Evolutionary conservation across 306 rosid species (phyloP), one percentile per base, ranked within the genome.

Genomic region (Acmispon strigosus): DNA sequence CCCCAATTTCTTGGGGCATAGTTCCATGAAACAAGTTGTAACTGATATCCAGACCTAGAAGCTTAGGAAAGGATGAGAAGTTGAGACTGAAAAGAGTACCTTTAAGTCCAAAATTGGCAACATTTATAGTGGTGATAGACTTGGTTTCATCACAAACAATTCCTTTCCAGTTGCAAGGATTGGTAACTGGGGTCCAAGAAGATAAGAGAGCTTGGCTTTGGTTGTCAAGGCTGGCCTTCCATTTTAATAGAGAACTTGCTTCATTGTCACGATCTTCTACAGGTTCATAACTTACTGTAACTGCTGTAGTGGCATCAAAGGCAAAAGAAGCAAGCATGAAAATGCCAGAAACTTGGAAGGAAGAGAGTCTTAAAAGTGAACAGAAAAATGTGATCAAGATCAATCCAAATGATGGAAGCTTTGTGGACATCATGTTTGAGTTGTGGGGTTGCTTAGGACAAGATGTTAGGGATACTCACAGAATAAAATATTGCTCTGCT

Each of bases 11-110:
- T 64, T 18, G 58, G 2, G 79, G 73, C n/a, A 78, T 78, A 17
- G 34, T 12, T 58, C 78, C 83, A 66, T 24, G 1, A 19, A 78
- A 27, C 0, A 3, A 50, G 66, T 79, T 79, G 75, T 42, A 0
- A 42, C 66, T 51, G n/a, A 79, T 3, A 42, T 66, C 45, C 12
- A 79, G 13, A 14, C 5, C 13, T 2, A 66, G 39, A 4, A 79
- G 43, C 16, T 58, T 58, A 37, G 79, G 75, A 51, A 79, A 79
- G 11, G 83, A 79, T 42, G 83, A 66, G 0, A 79, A 79, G 47
- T 58, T 79, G 51, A 78, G 75, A 66, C 39, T 24, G 5, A 19
- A 66, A 65, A 78, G 78, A 17, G 78, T 71, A 78, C 83, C 83
- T 70, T 54, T 32, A 4, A 79, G 66, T 9, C 75, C 71, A 66